Evolutionary conservation across 2,329 filamentous ascomycete species (phyloP), one percentile per base, ranked within the genome.

Genomic region (Podosphaera aphanis): DNA sequence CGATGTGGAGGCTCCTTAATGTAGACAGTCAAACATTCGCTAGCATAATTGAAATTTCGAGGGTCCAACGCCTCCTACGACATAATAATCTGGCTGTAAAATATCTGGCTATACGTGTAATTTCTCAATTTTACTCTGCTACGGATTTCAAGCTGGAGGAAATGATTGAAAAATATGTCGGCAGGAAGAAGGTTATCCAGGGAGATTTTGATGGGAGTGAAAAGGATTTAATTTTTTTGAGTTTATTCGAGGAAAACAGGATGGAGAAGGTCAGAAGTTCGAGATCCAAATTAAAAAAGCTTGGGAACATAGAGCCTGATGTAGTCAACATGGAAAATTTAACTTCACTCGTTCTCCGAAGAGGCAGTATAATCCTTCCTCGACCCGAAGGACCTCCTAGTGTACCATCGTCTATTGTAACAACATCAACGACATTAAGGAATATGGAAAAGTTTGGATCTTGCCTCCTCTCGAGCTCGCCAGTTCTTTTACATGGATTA

Each of bases 71-170:
- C 25, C 65, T 92, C 11, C 79, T 93, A 53, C 64, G 66, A 44
- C 71, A 79, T 58, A 56, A 62, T 41, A 67, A 70, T 52, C 64
- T 62, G 48, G 64, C 71, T 15, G 71, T 93, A 44, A 74, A 81
- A 61, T 93, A 86, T 61, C 67, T 95, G 49, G 79, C 85, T 13
- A 71, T 93, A 47, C 74, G 84, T 51, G 74, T 86, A 48, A 81
- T 93, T 52, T 85, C 79, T 56, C 68, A 83, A 50, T 74, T 84
- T 47, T 73, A 92, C 53, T 75, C 76, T 55, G 81, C 81, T 25
- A 79, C 90, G 3, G 90, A 98, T 60, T 66, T 70, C 51, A 83
- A 83, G 50, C 69, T 81, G 42, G 79, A 92, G 56, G 66, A 71
- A 43, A 77, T 93, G 59, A 62, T 92, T 27, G 62, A 66, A 43